Base-by-base conservation (phyloP, 352 stramenopile genomes). In the Phytophthora rubi region DNA sequence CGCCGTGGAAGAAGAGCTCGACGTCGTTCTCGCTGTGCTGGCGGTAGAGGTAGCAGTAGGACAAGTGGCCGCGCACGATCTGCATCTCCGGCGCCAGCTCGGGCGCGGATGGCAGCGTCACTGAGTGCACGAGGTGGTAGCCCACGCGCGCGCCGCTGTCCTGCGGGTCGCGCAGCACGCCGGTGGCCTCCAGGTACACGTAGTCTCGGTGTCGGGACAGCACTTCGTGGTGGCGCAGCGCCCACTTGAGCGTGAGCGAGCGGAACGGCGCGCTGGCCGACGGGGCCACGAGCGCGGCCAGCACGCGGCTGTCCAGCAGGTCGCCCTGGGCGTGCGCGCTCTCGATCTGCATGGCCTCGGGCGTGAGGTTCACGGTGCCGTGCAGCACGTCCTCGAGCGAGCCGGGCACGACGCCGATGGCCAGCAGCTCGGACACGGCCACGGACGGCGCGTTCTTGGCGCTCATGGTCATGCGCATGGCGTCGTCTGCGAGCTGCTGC, bases 141-240 rank as follows among this genome's bases (percentile, higher is more conserved):
- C 82, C 85, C 0, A 92, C 71, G 32, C 57, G 42, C 28, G 85
- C 79, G 42, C 79, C 79, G n/a, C 59, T 82, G 59, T 71, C 63
- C 35, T 77, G 57, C 12, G 73, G 53, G 30, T 85, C 60, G 8
- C 69, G 76, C n/a, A 85, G 76, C 30, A 73, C 76, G 32, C 85
- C 85, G n/a, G 81, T 87, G 59, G 81, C 59, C 65, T 92, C 85
- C 44, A 92, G 61, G 56, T 86, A 92, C 33, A 92, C 77, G 61
- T 90, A 81, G 65, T 92, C 85, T 60, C 85, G 68, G 53, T 88
- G 84, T 59, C 85, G 80, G 28, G 76, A 79, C 37, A 91, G 72
- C 39, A 81, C 75, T 68, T 87, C 63, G 53, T 90, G 80, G 49
- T 83, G 80, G 5, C 81, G 77, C 45, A 91, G 58, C 18, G 81